Percentiles rank a stretch among this genome's conserved stretches.
Conservation (phyloP, 2,329 filamentous ascomycete genomes). For the Hymenoscyphus albidus region DNA sequence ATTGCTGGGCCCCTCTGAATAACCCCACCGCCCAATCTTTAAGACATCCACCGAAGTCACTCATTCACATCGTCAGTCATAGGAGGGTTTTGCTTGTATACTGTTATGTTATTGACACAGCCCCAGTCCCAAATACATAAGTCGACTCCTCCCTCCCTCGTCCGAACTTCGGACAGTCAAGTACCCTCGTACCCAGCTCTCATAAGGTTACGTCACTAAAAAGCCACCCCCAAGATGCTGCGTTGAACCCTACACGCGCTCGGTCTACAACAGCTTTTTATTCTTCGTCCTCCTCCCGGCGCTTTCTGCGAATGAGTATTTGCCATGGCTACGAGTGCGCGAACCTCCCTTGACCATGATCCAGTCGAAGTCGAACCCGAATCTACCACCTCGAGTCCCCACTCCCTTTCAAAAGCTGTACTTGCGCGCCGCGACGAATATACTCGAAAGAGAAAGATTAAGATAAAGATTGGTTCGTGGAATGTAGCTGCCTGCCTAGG, state of each 20-base stretch:
- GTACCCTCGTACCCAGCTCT: neutral
- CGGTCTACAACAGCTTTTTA: neutral
- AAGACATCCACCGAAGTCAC: conserved; percentile 1
- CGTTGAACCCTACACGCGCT: conserved; percentile 1
- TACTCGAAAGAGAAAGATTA: conserved; percentile 67
- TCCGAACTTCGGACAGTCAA: neutral
- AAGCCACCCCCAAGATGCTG: conserved; percentile 5
- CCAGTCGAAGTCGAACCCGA: conserved; percentile 5
- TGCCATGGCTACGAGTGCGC: conserved; percentile 23
- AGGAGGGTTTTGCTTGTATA: neutral
- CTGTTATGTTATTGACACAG: neutral
- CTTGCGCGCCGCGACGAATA: conserved; percentile 76
- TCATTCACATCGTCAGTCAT: neutral
- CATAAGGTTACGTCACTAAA: neutral
- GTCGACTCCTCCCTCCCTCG: neutral
- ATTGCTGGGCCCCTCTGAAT: neutral
- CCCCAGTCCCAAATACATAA: neutral
- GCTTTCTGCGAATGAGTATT: neutral
- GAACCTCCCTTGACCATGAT: conserved; percentile 18
- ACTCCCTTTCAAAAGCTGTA: conserved; percentile 62
- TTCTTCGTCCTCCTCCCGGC: neutral
- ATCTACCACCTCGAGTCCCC: conserved; percentile 41
- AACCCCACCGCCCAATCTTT: neutral
- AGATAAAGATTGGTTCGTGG: conserved; percentile 91
- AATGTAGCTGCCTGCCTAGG: conserved; percentile 84